Evolutionary conservation across 176 grass and related monocot genomes (phyloP).

Genomic region (Poa annua): DNA sequence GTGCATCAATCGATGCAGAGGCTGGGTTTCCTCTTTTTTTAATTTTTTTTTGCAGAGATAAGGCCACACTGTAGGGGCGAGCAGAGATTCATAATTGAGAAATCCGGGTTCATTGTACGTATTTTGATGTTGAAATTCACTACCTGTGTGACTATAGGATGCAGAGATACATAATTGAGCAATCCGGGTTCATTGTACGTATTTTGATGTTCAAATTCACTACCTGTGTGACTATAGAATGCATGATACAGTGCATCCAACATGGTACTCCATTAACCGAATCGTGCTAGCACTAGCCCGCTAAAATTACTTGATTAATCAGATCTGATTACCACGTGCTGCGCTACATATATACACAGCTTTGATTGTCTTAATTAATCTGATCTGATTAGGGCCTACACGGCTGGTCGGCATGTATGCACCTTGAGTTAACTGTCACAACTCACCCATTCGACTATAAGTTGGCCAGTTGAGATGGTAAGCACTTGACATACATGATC

Average conservation of each 20-base stretch:
- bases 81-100: no score
- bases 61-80: no score
- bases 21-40: no score
- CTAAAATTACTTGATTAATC: neutral
- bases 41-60: no score
- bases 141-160: no score
- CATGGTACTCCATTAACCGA: neutral
- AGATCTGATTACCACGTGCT: neutral
- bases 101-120: no score
- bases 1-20: no score
- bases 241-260: neutral
- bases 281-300: neutral
- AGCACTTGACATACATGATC: neutral
- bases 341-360: no score
- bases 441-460: neutral
- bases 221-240: neutral
- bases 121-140: no score
- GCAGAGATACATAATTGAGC: no score
- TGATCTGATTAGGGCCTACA: no score
- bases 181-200: neutral
- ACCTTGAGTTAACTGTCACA: neutral
- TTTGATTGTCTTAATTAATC: no score
- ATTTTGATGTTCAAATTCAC: neutral
- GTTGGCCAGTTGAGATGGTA: neutral
- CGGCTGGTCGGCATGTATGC: neutral